Base-by-base conservation (phyloP, 768 basidiomycete species). In the Tricholoma sp. region DNA sequence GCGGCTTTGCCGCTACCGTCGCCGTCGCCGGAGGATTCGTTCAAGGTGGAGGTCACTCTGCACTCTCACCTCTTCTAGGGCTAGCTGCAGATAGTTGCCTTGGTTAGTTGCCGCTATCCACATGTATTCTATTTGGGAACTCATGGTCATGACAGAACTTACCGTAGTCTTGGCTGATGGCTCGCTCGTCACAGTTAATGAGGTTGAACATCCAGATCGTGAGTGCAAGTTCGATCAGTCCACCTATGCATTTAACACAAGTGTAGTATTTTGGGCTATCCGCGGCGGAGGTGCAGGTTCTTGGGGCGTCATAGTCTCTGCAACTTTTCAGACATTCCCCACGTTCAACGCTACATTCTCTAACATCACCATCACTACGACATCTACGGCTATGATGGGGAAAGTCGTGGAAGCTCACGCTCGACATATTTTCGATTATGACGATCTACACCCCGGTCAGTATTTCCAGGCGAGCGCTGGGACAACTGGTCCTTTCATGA, bases 281-380 rank as follows among this genome's bases (percentile, higher is more conserved):
- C 63, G 69, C 0, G 67, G 67, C 16, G 67, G 69, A 41, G 69
- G 67, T 18, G 57, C 65, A 9, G 74, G 74, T 8, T 71, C 67
- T 35, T 76, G 71, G 73, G 74, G 73, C 19, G 67, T 75, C n/a
- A 67, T 75, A 41, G 61, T 73, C 22, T 69, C 71, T 21, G 70
- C 71, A 0, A 75, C 73, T 5, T 61, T 74, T 63, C 65, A 63
- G 27, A 71, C 71, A 0, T 71, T 62, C 65, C 70, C 73, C 6
- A 72, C 67, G 29, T 74, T 75, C 60, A 63, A 69, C 22, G 64
- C 52, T 10, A 63, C 69, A 19, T 10, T 64, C 12, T 66, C 67
- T 35, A 29, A 50, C 12, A 51, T 66, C 10, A 35, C 45, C 19
- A 58, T 72, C 57, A 12, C 47, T 10, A 57, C 65, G 1, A 32